phyloP scores from a whole-genome alignment of 495 filamentous ascomycete genomes.

The Hypoxylon fuscum region DNA sequence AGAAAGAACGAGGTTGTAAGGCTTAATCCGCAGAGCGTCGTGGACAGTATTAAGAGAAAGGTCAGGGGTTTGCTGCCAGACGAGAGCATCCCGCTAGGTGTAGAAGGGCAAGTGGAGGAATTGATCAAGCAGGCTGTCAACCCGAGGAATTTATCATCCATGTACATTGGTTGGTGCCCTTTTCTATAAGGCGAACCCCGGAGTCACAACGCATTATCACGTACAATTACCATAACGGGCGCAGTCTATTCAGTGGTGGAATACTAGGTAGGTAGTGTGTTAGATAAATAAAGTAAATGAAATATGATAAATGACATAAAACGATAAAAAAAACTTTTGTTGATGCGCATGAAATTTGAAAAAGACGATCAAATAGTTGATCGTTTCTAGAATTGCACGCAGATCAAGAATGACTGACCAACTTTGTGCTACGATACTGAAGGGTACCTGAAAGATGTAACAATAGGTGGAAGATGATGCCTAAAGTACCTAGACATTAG shows the following conservation, averaged over 20 bases:
- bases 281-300: no score
- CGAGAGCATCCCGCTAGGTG: slow-evolving; percentile 89
- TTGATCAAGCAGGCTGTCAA: slow-evolving; percentile 85
- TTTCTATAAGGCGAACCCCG: slow-evolving; percentile 69
- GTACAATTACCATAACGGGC: no score
- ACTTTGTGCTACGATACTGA: no score
- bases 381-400: background rate
- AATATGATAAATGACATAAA: no score
- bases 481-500: background rate
- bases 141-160: slow-evolving; percentile 77
- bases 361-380: background rate
- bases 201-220: no score
- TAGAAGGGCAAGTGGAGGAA: slow-evolving; percentile 95
- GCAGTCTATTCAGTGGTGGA: no score
- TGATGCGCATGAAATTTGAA: no score
- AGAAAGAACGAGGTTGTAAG: slow-evolving; percentile 69
- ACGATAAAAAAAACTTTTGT: no score
- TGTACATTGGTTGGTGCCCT: slow-evolving; percentile 99
- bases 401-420: background rate
- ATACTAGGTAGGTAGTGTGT: no score
- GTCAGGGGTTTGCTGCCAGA: slow-evolving; percentile 82
- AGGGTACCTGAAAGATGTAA: background rate
- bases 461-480: background rate
- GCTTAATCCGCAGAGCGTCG: slow-evolving; percentile 86
- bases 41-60: slow-evolving; percentile 89